A percentile compares a stretch with the other conserved stretches of the same genome.
Conservation (phyloP, 345 rosid species). For the Kandelia obovata region DNA sequence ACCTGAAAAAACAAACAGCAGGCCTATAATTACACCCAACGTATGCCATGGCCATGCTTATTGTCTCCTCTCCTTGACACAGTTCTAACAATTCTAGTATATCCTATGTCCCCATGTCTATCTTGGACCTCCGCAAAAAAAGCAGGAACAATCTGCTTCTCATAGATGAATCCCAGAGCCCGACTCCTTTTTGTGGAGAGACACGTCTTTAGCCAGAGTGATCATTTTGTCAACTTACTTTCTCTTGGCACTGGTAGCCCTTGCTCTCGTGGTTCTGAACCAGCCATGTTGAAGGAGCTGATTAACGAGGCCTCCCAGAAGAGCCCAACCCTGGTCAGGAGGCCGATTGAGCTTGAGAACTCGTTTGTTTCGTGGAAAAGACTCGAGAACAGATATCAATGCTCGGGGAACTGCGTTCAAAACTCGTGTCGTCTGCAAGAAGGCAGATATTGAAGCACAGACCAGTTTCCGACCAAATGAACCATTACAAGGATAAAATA, state of each 20-base stretch:
- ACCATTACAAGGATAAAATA: neutral
- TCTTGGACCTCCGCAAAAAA: conserved; percentile 77
- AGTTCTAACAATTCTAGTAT: conserved; percentile 81
- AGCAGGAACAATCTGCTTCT: conserved; percentile 87
- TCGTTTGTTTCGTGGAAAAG: conserved; percentile 67
- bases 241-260: conserved; percentile 71
- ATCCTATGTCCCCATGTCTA: conserved; percentile 82
- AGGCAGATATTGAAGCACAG: neutral
- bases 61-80: conserved; percentile 93
- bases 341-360: conserved; percentile 92
- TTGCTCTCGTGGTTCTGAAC: conserved; percentile 77
- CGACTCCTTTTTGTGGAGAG: conserved; percentile 81
- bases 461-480: neutral
- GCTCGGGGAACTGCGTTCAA: conserved; percentile 40
- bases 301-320: conserved; percentile 79
- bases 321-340: conserved; percentile 82
- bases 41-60: conserved; percentile 80
- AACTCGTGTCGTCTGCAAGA: conserved; percentile 43
- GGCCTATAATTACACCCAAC: conserved; percentile 52
- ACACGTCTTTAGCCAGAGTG: conserved; percentile 78
- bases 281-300: conserved; percentile 86
- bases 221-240: conserved; percentile 90
- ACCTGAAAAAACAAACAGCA: neutral
- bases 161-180: conserved; percentile 78
- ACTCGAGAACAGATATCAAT: conserved; percentile 54